Conservation (phyloP, 75 land plant genomes). For the Selaginella moellendorffii region DNA sequence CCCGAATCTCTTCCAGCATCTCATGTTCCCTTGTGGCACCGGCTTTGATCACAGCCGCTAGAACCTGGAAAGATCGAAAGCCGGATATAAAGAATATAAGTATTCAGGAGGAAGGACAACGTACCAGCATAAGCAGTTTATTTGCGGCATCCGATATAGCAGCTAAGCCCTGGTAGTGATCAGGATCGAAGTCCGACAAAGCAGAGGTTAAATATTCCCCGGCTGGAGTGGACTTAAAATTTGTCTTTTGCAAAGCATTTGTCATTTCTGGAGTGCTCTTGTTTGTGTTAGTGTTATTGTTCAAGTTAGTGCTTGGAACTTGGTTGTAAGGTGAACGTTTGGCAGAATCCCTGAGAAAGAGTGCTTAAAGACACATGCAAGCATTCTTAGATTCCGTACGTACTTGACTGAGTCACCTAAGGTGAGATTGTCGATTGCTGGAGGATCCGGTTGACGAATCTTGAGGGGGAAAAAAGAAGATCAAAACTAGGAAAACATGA, state of each 20-base stretch:
- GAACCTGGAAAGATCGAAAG: background rate
- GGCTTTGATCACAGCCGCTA: slow-evolving; percentile 3
- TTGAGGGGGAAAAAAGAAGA: background rate
- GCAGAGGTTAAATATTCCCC: slow-evolving; percentile 5
- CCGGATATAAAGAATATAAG: background rate
- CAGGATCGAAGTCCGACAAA: slow-evolving; percentile 3
- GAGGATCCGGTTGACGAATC: background rate
- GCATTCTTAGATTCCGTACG: background rate
- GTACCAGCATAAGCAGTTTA: slow-evolving; percentile 8
- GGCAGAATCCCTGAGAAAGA: background rate
- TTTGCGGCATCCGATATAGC: slow-evolving; percentile 6
- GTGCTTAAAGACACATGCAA: background rate
- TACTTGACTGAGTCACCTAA: background rate
- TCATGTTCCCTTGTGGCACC: slow-evolving; percentile 9
- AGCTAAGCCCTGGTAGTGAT: slow-evolving; percentile 1
- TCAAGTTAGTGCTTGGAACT: background rate
- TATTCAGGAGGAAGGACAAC: background rate
- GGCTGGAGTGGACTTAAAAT: background rate
- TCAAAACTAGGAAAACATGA: background rate
- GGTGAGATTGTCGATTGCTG: background rate
- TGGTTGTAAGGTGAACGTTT: background rate
- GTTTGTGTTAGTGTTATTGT: too few relatives aligned
- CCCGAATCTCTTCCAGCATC: slow-evolving; percentile 6
- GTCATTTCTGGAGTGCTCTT: background rate
- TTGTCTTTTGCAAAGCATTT: background rate